Evolutionary conservation across 148 eudicot species (phyloP).

Genomic region (Amaranthus palmeri): DNA sequence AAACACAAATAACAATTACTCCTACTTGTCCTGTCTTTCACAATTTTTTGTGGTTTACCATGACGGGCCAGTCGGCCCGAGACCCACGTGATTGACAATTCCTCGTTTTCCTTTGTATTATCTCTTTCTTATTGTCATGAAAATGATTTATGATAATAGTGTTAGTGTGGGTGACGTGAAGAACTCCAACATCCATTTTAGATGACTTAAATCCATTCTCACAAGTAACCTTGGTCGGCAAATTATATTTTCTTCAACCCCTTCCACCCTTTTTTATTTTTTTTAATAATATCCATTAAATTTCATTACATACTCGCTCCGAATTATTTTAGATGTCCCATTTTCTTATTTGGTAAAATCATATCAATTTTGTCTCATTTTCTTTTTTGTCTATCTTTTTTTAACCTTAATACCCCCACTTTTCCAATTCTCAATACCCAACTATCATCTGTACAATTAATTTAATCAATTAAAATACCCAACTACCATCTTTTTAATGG

Average conservation of each 20-base stretch:
- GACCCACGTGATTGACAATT: conserved; percentile 38
- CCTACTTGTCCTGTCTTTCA: conserved; percentile 4
- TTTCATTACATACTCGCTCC: background rate
- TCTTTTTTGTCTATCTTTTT: no score
- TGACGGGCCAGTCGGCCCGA: conserved; percentile 28
- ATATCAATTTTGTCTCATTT: no score
- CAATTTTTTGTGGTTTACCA: conserved; percentile 30
- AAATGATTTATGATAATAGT: conserved; percentile 21
- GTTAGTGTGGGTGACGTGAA: conserved; percentile 54
- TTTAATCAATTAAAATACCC: no score
- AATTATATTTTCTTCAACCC: conserved; percentile 16
- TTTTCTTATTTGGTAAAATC: no score
- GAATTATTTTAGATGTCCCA: no score
- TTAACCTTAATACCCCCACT: no score
- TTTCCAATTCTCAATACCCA: no score
- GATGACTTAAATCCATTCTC: conserved; percentile 37
- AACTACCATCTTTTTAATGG: no score
- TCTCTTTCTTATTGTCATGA: conserved; percentile 23
- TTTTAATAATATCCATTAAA: background rate
- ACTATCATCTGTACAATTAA: no score
- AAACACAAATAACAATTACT: background rate
- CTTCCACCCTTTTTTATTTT: background rate
- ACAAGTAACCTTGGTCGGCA: conserved; percentile 69
- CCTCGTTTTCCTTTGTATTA: background rate
- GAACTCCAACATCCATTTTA: conserved; percentile 41